phyloP scores from a whole-genome alignment of 768 basidiomycete genomes.

The Leccinum ochraceum region DNA sequence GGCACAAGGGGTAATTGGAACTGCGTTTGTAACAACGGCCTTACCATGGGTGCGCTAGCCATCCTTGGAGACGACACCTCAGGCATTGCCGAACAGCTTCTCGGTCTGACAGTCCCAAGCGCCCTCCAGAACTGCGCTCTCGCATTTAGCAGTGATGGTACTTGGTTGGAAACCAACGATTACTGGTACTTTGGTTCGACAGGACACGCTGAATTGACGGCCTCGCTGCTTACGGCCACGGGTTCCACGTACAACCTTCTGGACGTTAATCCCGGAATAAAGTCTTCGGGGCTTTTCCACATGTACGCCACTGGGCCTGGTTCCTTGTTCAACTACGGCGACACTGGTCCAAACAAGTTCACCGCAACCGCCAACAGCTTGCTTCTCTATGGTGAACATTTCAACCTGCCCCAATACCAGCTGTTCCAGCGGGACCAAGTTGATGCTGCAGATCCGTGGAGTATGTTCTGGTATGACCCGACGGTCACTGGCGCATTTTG shows the following conservation, averaged over 20 bases:
- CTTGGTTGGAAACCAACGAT: slow-evolving; percentile 92
- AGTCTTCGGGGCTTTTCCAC: slow-evolving; percentile 80
- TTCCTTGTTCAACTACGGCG: slow-evolving; percentile 71
- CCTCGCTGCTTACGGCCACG: slow-evolving; percentile 80
- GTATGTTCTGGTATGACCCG: slow-evolving; percentile 95
- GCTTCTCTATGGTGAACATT: slow-evolving; percentile 73
- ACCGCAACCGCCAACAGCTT: slow-evolving; percentile 90
- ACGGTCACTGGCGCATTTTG: slow-evolving; percentile 86
- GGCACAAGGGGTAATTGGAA: slow-evolving; percentile 93
- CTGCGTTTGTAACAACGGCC: slow-evolving; percentile 91
- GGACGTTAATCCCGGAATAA: slow-evolving; percentile 66
- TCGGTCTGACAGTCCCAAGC: slow-evolving; percentile 69
- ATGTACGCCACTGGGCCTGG: slow-evolving; percentile 86
- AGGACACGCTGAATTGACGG: slow-evolving; percentile 85
- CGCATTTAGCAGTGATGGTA: slow-evolving; percentile 69
- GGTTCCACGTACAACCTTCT: slow-evolving; percentile 81
- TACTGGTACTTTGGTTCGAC: slow-evolving; percentile 97
- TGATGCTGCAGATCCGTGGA: slow-evolving; percentile 82
- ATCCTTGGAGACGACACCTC: slow-evolving; percentile 83
- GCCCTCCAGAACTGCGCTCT: slow-evolving; percentile 75
- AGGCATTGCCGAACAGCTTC: slow-evolving; percentile 64
- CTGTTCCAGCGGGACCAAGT: slow-evolving; percentile 90
- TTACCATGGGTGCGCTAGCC: slow-evolving; percentile 88
- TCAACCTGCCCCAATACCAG: slow-evolving; percentile 68
- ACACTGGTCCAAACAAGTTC: slow-evolving; percentile 86